Conservation (phyloP, 345 rosid species). For the Murraya paniculata region DNA sequence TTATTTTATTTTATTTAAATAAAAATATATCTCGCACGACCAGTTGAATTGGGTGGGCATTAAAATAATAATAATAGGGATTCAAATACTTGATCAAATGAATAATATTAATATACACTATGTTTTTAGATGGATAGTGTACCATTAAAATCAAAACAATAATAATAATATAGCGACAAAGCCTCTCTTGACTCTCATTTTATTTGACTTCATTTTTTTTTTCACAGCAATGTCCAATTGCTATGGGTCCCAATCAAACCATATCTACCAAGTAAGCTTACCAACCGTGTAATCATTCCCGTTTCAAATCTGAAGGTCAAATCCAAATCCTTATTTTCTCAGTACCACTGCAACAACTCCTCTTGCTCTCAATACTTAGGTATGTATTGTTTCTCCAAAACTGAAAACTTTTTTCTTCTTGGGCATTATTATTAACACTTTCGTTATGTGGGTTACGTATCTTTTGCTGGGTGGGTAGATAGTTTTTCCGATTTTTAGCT, state of each 20-base stretch:
- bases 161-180: no score
- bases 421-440: background rate
- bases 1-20: no score
- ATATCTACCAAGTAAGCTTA: background rate
- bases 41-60: no score
- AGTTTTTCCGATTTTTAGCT: background rate
- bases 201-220: no score
- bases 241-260: background rate
- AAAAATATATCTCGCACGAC: no score
- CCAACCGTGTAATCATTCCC: background rate
- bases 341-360: background rate
- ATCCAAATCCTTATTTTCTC: background rate
- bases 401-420: background rate
- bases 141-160: no score
- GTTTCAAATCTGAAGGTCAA: background rate
- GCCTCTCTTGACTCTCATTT: no score
- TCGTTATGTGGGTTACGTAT: background rate
- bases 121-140: no score
- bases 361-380: background rate
- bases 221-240: no score
- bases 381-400: background rate
- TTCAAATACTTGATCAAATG: no score
- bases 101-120: no score
- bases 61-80: no score
- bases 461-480: background rate